Percentiles rank a stretch among this genome's conserved stretches.
Conservation (phyloP, 805 yeast genomes). For the Diddensiella santjacobensis region DNA sequence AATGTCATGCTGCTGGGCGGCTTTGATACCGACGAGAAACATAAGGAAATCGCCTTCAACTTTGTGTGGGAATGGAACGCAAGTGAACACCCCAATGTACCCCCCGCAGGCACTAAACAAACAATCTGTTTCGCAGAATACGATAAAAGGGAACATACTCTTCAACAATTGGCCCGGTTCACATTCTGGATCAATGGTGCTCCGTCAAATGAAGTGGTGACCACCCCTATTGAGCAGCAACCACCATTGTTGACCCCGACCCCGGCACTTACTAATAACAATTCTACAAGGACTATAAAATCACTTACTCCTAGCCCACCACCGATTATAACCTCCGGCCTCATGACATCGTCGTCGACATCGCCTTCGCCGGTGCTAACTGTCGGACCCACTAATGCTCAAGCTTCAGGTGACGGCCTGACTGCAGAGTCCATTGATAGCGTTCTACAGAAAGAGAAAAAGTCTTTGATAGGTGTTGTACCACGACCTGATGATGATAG, state of each 20-base stretch:
- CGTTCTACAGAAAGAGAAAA: constrained; percentile 15
- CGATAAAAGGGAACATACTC: constrained; percentile 31
- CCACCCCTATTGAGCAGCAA: constrained; percentile 1
- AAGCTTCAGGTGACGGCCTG: background rate
- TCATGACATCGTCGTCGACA: background rate
- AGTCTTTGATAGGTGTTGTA: constrained; percentile 4
- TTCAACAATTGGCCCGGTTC: constrained; percentile 33
- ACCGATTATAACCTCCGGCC: background rate
- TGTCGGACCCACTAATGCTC: background rate
- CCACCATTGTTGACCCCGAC: too few relatives aligned
- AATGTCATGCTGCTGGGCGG: constrained; percentile 38
- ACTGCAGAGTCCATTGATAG: constrained; percentile 12
- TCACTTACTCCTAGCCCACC: background rate
- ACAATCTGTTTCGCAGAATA: constrained; percentile 41
- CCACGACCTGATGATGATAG: constrained; percentile 29
- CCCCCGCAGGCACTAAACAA: constrained; percentile 30
- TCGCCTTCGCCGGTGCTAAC: background rate
- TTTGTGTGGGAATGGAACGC: constrained; percentile 34
- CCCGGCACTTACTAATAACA: constrained; percentile 1
- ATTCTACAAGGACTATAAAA: constrained; percentile 2
- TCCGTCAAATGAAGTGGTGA: background rate
- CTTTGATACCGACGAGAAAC: constrained; percentile 11
- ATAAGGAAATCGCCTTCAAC: constrained; percentile 15
- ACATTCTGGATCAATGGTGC: constrained; percentile 33
- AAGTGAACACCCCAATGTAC: constrained; percentile 1